Percentiles rank a stretch among this genome's conserved stretches.
Conservation (phyloP, 2,329 filamentous ascomycete species). For the Hypoxylon sp. region DNA sequence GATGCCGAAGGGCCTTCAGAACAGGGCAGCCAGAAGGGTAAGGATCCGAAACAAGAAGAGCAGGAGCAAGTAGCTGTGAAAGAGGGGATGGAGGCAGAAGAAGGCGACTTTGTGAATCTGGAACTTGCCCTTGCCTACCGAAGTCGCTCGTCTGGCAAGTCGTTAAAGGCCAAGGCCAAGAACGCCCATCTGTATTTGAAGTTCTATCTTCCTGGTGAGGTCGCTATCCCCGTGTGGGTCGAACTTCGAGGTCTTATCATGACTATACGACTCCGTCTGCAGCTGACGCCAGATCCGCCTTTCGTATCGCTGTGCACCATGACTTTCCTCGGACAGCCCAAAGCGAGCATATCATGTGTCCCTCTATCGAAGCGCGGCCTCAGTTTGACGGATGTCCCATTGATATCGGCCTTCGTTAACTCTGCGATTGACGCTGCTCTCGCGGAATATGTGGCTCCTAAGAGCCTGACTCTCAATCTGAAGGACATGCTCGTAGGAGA, state of each 20-base stretch:
- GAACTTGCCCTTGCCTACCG: slow-evolving; percentile 83
- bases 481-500: slow-evolving; percentile 84
- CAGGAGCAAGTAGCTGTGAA: slow-evolving; percentile 58
- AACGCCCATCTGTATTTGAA: slow-evolving; percentile 81
- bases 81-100: slow-evolving; percentile 80
- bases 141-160: slow-evolving; percentile 72
- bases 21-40: slow-evolving; percentile 48
- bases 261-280: slow-evolving; percentile 76
- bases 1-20: slow-evolving; percentile 55
- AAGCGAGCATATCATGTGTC: slow-evolving; percentile 78
- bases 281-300: slow-evolving; percentile 81
- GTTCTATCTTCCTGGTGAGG: slow-evolving; percentile 75
- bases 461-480: slow-evolving; percentile 79
- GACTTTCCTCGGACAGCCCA: slow-evolving; percentile 82
- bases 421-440: slow-evolving; percentile 80
- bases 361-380: slow-evolving; percentile 78
- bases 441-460: slow-evolving; percentile 82
- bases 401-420: slow-evolving; percentile 83
- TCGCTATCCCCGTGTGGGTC: slow-evolving; percentile 78
- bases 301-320: slow-evolving; percentile 83
- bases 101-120: slow-evolving; percentile 83
- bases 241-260: slow-evolving; percentile 81
- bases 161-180: slow-evolving; percentile 74
- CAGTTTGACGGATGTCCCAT: slow-evolving; percentile 81
- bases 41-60: slow-evolving; percentile 56